These are phyloP conservation scores for Rubus parviflorus DNA, from an alignment of 306 rosid genomes.

Conservation along the genomic window DNA sequence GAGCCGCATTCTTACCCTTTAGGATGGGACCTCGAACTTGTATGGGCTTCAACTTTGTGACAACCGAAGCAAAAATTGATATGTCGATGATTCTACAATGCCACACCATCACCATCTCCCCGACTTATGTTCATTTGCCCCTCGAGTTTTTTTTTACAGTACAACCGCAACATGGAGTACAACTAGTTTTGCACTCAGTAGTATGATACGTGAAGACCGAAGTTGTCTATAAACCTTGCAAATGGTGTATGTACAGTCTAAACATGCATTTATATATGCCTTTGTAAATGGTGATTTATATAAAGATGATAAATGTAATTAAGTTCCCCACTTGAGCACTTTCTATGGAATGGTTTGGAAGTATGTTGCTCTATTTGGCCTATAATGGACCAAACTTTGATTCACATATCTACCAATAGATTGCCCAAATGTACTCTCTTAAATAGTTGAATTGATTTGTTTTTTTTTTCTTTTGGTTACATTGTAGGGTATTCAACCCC, in stretches of 20 bases:
- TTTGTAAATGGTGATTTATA: neutral
- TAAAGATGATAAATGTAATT: neutral
- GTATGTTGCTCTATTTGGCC: too few relatives aligned
- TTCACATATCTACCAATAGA: too few relatives aligned
- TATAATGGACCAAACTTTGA: too few relatives aligned
- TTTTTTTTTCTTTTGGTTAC: too few relatives aligned
- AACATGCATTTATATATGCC: neutral
- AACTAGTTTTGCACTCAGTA: constrained; percentile 16
- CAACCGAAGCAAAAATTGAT: constrained; percentile 17
- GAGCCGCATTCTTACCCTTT: constrained; percentile 4
- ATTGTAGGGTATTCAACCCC: too few relatives aligned
- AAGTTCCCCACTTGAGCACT: neutral
- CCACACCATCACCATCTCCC: constrained; percentile 13
- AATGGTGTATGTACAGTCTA: neutral
- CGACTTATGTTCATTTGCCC: constrained; percentile 16
- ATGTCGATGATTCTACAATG: constrained; percentile 29
- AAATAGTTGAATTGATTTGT: too few relatives aligned
- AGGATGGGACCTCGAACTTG: constrained; percentile 19
- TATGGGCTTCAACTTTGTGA: constrained; percentile 21
- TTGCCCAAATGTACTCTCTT: too few relatives aligned
- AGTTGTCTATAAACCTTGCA: too few relatives aligned
- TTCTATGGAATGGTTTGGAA: too few relatives aligned
- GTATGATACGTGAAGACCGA: too few relatives aligned
- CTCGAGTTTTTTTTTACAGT: neutral
- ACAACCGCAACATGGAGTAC: constrained; percentile 22